Conservation (phyloP, 2,329 filamentous ascomycete genomes). For the Lachnum nothofagi region DNA sequence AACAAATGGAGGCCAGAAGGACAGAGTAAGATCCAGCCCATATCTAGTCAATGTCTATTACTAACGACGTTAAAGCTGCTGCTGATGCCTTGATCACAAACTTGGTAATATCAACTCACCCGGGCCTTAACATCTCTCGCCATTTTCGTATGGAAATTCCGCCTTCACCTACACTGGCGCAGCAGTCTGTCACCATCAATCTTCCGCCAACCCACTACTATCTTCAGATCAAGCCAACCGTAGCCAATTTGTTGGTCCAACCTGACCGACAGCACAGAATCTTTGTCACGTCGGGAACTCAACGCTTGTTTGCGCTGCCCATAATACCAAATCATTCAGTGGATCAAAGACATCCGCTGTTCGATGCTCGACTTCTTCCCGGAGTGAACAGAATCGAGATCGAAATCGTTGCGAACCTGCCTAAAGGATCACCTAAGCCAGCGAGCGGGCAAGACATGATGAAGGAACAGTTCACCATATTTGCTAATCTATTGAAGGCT, state of each 20-base stretch:
- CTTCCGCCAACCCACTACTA: conserved; percentile 63
- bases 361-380: conserved; percentile 65
- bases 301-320: conserved; percentile 44
- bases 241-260: conserved; percentile 51
- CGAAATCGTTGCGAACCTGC: conserved; percentile 68
- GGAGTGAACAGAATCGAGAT: conserved; percentile 76
- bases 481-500: conserved; percentile 55
- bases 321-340: conserved; percentile 52
- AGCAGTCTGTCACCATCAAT: conserved; percentile 69
- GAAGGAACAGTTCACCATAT: conserved; percentile 72
- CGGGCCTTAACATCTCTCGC: conserved; percentile 55
- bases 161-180: conserved; percentile 59
- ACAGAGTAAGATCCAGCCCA: conserved; percentile 40
- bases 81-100: conserved; percentile 62
- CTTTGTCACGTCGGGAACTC: conserved; percentile 66
- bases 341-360: conserved; percentile 59
- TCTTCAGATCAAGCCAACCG: conserved; percentile 63
- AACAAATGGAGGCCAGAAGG: conserved; percentile 39
- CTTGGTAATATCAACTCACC: conserved; percentile 63
- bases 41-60: not conserved
- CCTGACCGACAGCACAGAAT: conserved; percentile 69
- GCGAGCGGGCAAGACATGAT: conserved; percentile 61
- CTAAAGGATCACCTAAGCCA: conserved; percentile 49
- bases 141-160: conserved; percentile 60
- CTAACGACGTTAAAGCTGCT: conserved; percentile 39